Percentiles rank a stretch among this genome's conserved stretches.
Conservation (phyloP, 495 filamentous ascomycete genomes). For the Daldinia childiae region DNA sequence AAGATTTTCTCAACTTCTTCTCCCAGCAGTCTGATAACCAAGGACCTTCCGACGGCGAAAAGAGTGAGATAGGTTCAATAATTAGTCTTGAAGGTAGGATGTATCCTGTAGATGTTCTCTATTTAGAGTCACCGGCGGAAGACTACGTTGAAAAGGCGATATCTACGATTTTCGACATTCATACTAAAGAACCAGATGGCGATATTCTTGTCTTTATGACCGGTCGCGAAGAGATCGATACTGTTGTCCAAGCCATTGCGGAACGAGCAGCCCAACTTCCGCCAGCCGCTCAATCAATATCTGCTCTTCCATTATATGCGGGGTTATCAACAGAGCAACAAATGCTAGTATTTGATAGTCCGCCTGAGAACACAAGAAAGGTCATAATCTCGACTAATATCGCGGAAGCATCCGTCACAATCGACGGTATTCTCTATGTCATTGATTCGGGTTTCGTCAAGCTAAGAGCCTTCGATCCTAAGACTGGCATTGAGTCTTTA, state of each 20-base stretch:
- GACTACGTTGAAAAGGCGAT: slow-evolving; percentile 90
- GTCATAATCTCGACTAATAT: slow-evolving; percentile 97
- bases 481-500: slow-evolving; percentile 88
- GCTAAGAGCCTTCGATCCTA: slow-evolving; percentile 85
- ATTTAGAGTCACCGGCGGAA: slow-evolving; percentile 80
- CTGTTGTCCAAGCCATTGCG: slow-evolving; percentile 76
- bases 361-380: slow-evolving; percentile 86
- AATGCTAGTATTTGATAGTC: slow-evolving; percentile 88
- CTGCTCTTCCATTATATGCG: slow-evolving; percentile 87
- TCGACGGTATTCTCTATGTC: slow-evolving; percentile 92
- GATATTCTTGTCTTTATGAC: slow-evolving; percentile 94
- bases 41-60: slow-evolving; percentile 54
- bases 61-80: slow-evolving; percentile 68
- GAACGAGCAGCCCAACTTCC: slow-evolving; percentile 82
- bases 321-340: slow-evolving; percentile 90
- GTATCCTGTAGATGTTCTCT: slow-evolving; percentile 91
- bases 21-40: slow-evolving; percentile 56
- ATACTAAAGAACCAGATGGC: slow-evolving; percentile 84
- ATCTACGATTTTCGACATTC: slow-evolving; percentile 92
- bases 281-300: slow-evolving; percentile 71
- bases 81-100: slow-evolving; percentile 91
- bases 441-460: slow-evolving; percentile 95
- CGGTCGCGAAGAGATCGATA: slow-evolving; percentile 93
- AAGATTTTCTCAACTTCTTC: slow-evolving; percentile 89
- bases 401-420: slow-evolving; percentile 93